Evolutionary conservation across 306 rosid genomes (phyloP).

Genomic region (Psophocarpus tetragonolobus): DNA sequence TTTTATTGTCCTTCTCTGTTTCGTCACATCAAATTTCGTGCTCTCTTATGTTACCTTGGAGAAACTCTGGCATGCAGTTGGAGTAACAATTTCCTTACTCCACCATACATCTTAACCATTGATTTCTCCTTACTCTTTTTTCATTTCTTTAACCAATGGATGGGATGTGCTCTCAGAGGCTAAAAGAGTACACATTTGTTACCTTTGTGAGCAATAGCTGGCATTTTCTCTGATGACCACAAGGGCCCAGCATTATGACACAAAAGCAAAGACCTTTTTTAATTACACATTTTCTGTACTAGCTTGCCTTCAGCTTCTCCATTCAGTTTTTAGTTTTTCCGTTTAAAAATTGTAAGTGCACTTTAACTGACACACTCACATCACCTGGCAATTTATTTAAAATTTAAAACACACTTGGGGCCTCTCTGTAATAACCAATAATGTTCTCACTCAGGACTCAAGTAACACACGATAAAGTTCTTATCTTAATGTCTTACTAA

Average conservation of each 20-base stretch:
- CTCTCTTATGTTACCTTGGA: background rate
- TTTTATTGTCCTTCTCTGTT: slow-evolving; percentile 18
- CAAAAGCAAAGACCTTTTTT: background rate
- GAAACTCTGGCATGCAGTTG: background rate
- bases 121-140: background rate
- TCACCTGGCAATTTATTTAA: slow-evolving; percentile 26
- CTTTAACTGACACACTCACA: slow-evolving; percentile 7
- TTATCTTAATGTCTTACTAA: slow-evolving; percentile 26
- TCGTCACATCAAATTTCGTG: slow-evolving; percentile 25
- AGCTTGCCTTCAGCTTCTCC: background rate
- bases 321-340: background rate
- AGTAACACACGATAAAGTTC: slow-evolving; percentile 28
- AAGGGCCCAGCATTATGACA: slow-evolving; percentile 9
- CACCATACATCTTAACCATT: background rate
- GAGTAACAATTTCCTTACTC: background rate
- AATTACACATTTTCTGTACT: slow-evolving; percentile 15
- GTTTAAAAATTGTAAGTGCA: background rate
- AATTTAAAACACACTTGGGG: slow-evolving; percentile 20
- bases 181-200: background rate
- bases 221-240: slow-evolving; percentile 1
- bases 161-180: background rate
- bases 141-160: slow-evolving; percentile 14
- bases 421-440: background rate
- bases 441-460: background rate
- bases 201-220: background rate